Evolutionary conservation across 768 basidiomycete species (phyloP).

Genomic region (Leccinum broughii): DNA sequence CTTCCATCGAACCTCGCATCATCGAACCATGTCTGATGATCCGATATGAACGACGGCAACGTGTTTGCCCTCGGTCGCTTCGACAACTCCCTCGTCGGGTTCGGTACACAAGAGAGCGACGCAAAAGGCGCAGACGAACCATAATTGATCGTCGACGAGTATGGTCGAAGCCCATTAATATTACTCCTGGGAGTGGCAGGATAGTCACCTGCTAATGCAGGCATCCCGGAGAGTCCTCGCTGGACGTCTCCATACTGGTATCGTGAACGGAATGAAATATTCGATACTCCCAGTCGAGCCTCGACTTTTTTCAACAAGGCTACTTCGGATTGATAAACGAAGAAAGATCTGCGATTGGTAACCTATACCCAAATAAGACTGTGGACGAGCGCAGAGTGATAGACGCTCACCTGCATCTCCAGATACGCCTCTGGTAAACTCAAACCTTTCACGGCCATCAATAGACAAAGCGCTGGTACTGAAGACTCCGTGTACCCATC

Average conservation of each 20-base stretch:
- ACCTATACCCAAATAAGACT: conserved; percentile 35
- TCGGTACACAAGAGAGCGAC: conserved; percentile 4
- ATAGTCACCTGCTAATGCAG: conserved; percentile 10
- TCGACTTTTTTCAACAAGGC: conserved; percentile 73
- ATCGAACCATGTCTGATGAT: conserved; percentile 94
- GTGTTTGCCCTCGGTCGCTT: conserved; percentile 70
- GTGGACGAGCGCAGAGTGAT: neutral
- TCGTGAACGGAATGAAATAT: conserved; percentile 24
- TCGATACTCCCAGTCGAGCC: conserved; percentile 38
- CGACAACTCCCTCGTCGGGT: conserved; percentile 23
- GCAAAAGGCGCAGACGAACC: conserved; percentile 17
- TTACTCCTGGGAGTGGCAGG: conserved; percentile 9
- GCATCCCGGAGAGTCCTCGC: conserved; percentile 15
- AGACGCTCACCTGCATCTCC: conserved; percentile 62
- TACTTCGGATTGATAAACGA: conserved; percentile 80
- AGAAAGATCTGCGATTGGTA: conserved; percentile 78
- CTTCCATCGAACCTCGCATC: conserved; percentile 92
- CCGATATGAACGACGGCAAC: conserved; percentile 60
- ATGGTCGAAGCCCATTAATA: conserved; percentile 23
- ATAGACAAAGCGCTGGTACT: conserved; percentile 79
- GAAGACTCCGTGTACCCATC: conserved; percentile 95
- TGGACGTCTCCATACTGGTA: conserved; percentile 25
- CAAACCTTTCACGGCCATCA: conserved; percentile 74
- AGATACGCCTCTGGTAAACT: conserved; percentile 89
- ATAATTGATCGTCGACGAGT: conserved; percentile 22